Conservation (phyloP, 495 filamentous ascomycete genomes). For the Beverwykella pulmonaria region DNA sequence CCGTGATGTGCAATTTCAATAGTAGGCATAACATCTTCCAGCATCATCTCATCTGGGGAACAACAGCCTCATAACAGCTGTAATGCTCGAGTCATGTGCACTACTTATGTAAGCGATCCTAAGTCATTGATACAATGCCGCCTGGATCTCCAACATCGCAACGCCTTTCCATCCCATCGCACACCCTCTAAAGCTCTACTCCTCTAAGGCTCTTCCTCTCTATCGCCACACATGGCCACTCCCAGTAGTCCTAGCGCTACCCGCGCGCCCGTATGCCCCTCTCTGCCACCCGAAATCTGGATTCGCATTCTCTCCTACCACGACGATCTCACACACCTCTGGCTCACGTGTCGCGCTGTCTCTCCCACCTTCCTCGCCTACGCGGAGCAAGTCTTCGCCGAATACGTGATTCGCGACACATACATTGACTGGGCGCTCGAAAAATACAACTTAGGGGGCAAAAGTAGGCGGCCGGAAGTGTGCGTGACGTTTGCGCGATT, state of each 20-base stretch:
- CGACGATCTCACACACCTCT: conserved; percentile 31
- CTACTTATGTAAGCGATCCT: neutral
- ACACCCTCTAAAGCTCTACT: neutral
- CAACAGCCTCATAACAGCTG: too few relatives aligned
- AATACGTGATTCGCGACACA: conserved; percentile 12
- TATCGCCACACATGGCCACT: neutral
- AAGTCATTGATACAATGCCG: neutral
- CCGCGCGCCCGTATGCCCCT: conserved; percentile 5
- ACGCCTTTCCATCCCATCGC: neutral
- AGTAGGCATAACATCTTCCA: too few relatives aligned
- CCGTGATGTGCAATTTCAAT: too few relatives aligned
- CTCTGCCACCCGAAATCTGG: conserved; percentile 36
- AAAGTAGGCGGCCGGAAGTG: conserved; percentile 17
- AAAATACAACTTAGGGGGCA: conserved; percentile 33
- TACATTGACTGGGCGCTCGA: conserved; percentile 27
- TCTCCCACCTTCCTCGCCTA: conserved; percentile 30
- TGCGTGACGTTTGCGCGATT: conserved; percentile 11
- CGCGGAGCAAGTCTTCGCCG: conserved; percentile 32
- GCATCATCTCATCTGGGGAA: too few relatives aligned
- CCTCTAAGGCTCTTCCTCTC: neutral
- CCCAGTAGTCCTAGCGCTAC: neutral
- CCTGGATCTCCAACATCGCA: neutral
- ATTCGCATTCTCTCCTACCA: conserved; percentile 34
- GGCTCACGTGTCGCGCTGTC: conserved; percentile 32
- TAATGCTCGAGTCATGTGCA: neutral